Conservation (phyloP, 78 protist species). For the Dictyostelium brefeldianum region DNA sequence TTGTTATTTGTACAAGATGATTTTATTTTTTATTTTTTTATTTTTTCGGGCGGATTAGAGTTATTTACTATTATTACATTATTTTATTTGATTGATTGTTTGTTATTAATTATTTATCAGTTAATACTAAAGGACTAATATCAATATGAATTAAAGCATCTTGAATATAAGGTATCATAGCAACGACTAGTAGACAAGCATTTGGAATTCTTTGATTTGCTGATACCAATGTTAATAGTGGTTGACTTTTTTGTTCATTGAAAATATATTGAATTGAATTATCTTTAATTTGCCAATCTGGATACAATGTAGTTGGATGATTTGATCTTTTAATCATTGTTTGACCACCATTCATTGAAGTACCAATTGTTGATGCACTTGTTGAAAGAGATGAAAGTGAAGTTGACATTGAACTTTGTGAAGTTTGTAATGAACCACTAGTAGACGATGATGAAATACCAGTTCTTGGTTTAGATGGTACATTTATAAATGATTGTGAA, state of each 20-base stretch:
- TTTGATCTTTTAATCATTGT: background rate
- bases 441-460: background rate
- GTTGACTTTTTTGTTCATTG: constrained; percentile 7
- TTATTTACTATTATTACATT: no score
- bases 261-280: background rate
- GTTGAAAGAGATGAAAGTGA: background rate
- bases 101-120: background rate
- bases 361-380: background rate
- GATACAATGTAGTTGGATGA: constrained; percentile 57
- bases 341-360: background rate
- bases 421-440: background rate
- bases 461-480: background rate
- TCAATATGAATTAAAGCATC: constrained; percentile 31
- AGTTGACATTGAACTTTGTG: background rate
- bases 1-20: no score
- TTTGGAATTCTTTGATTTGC: constrained; percentile 13
- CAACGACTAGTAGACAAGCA: constrained; percentile 29
- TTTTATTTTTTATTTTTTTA: no score
- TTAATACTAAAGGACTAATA: background rate
- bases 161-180: constrained; percentile 46
- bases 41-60: no score
- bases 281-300: constrained; percentile 52
- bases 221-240: background rate
- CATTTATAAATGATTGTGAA: constrained; percentile 14
- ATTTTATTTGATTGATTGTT: no score